Conservation (phyloP, 306 rosid species). For the Ziziphus jujuba region DNA sequence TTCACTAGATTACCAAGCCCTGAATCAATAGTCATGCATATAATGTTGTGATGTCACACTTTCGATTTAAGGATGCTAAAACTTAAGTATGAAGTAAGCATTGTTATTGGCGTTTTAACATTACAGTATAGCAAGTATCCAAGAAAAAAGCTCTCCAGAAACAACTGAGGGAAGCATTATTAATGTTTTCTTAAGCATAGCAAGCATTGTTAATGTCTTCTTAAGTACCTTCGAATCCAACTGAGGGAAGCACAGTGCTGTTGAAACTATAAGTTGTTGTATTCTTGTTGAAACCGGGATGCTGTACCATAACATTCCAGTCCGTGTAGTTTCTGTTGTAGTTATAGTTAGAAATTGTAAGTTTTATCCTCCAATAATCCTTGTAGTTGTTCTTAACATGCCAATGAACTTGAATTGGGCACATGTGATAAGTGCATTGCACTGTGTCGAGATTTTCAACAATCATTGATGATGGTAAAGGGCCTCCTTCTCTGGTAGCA, state of each 20-base stretch:
- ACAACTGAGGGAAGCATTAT: conserved; percentile 43
- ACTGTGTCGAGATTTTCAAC: conserved; percentile 16
- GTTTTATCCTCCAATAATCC: conserved; percentile 75
- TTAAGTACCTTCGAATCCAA: conserved; percentile 53
- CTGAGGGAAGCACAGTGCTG: conserved; percentile 48
- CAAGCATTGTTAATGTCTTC: too few relatives aligned
- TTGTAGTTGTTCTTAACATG: conserved; percentile 67
- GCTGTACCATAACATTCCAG: conserved; percentile 77
- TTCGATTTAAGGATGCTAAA: too few relatives aligned
- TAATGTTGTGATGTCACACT: too few relatives aligned
- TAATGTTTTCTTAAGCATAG: too few relatives aligned
- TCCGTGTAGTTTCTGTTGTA: conserved; percentile 53
- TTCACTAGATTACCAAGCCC: too few relatives aligned
- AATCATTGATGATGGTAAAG: conserved; percentile 4
- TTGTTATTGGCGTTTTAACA: too few relatives aligned
- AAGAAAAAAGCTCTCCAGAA: background rate
- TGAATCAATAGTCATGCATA: too few relatives aligned
- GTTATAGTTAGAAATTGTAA: conserved; percentile 71
- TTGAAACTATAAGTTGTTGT: conserved; percentile 62
- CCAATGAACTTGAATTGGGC: conserved; percentile 82
- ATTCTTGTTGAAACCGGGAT: conserved; percentile 56
- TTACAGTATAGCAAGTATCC: background rate
- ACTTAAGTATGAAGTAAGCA: too few relatives aligned
- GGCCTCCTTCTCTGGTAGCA: conserved; percentile 36
- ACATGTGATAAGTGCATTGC: conserved; percentile 73